phyloP scores from a whole-genome alignment of 805 yeast genomes.

The Grigorovia transvaalensis region DNA sequence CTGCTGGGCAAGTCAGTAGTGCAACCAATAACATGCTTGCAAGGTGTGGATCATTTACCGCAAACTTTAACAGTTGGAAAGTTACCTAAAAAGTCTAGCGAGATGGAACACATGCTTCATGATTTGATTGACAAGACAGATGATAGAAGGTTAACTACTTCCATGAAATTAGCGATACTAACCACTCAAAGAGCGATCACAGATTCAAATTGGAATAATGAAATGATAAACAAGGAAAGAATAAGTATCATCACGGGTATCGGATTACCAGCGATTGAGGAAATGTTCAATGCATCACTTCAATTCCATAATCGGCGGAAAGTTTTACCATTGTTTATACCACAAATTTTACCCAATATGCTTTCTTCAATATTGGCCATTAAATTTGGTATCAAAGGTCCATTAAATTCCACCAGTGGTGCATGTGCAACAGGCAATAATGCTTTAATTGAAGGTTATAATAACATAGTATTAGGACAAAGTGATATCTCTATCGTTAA shows the following conservation, averaged over 20 bases:
- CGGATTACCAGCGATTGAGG: constrained; percentile 80
- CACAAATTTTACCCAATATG: constrained; percentile 79
- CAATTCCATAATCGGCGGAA: constrained; percentile 32
- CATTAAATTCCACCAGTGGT: constrained; percentile 78
- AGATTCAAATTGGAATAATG: constrained; percentile 46
- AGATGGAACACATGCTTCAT: constrained; percentile 32
- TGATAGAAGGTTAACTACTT: constrained; percentile 51
- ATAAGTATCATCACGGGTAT: constrained; percentile 70
- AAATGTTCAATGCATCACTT: constrained; percentile 44
- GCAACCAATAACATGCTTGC: constrained; percentile 35
- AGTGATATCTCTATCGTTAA: constrained; percentile 88
- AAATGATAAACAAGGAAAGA: constrained; percentile 18
- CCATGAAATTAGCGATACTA: constrained; percentile 68
- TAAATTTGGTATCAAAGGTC: constrained; percentile 66
- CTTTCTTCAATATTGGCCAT: constrained; percentile 89
- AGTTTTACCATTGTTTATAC: constrained; percentile 80
- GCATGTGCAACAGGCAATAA: constrained; percentile 97
- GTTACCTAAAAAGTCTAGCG: constrained; percentile 36
- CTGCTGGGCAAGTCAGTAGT: constrained; percentile 28
- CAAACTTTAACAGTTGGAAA: constrained; percentile 58
- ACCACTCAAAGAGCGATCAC: constrained; percentile 69
- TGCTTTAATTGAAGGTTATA: constrained; percentile 84
- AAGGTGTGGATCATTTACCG: constrained; percentile 39
- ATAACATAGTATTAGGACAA: constrained; percentile 69
- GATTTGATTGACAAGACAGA: constrained; percentile 33